phyloP scores from a whole-genome alignment of 2,329 filamentous ascomycete genomes.

The Colletotrichum sp. region DNA sequence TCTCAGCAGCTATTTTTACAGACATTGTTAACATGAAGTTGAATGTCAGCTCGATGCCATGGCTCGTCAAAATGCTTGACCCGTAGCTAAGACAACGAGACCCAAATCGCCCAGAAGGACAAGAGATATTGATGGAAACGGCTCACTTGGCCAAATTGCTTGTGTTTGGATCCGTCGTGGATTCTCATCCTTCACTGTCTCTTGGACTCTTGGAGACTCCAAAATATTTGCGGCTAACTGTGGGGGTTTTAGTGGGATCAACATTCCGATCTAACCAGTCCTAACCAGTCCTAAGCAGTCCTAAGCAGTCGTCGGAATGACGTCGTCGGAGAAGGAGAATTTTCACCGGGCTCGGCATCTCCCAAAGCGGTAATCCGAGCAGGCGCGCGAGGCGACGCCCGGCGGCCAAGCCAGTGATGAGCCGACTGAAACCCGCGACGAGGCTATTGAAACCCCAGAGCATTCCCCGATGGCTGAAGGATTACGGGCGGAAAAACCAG shows the following conservation, averaged over 20 bases:
- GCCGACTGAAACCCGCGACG: neutral
- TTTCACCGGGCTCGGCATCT: neutral
- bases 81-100: neutral
- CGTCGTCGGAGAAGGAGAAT: neutral
- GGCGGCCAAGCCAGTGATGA: neutral
- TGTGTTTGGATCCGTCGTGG: neutral
- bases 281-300: neutral
- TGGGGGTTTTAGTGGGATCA: neutral
- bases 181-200: neutral
- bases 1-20: neutral
- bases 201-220: neutral
- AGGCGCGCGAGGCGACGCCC: neutral
- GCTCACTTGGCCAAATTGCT: constrained; percentile 10
- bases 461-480: neutral
- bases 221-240: neutral
- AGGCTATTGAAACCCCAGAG: neutral
- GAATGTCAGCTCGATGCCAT: neutral
- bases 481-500: neutral
- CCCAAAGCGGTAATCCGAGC: constrained; percentile 1
- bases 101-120: neutral
- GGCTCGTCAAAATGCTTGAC: constrained; percentile 3
- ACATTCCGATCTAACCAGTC: neutral
- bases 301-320: neutral
- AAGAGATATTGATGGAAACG: neutral
- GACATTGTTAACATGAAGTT: neutral